These are phyloP conservation scores for Talaromyces thailandensis DNA, from an alignment of 495 filamentous ascomycete genomes.

Conservation along the genomic window DNA sequence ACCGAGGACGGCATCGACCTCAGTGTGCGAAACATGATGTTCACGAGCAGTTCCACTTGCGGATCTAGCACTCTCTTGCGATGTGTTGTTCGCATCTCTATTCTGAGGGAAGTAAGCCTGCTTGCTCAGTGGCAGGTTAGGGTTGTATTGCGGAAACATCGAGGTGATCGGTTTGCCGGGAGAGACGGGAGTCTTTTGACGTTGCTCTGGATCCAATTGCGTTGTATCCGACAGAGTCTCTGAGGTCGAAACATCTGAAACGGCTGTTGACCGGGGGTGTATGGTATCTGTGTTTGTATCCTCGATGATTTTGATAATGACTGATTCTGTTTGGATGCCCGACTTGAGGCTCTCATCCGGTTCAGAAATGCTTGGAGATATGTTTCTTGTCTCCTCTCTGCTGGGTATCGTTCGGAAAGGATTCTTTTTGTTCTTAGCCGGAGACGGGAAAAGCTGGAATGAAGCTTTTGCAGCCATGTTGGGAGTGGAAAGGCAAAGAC, in stretches of 20 bases:
- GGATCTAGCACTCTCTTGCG: slow-evolving; percentile 5
- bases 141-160: slow-evolving; percentile 80
- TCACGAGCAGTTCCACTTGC: background rate
- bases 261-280: slow-evolving; percentile 15
- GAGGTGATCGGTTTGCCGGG: slow-evolving; percentile 46
- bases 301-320: slow-evolving; percentile 31
- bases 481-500: background rate
- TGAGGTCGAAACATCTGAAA: slow-evolving; percentile 12
- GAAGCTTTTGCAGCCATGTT: slow-evolving; percentile 24
- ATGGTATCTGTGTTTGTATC: slow-evolving; percentile 20
- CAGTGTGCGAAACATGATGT: slow-evolving; percentile 7
- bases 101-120: slow-evolving; percentile 59
- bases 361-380: slow-evolving; percentile 21
- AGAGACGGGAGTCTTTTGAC: slow-evolving; percentile 15
- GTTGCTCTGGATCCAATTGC: slow-evolving; percentile 17
- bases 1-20: slow-evolving; percentile 32
- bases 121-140: slow-evolving; percentile 53
- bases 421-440: slow-evolving; percentile 28
- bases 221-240: slow-evolving; percentile 34
- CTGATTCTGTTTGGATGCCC: slow-evolving; percentile 25
- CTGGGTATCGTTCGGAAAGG: slow-evolving; percentile 24
- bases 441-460: slow-evolving; percentile 48
- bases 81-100: slow-evolving; percentile 31
- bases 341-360: slow-evolving; percentile 28
- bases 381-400: slow-evolving; percentile 17